A percentile compares a stretch with the other conserved stretches of the same genome.
Evolutionary conservation across 2,329 filamentous ascomycete species (phyloP).

Genomic region (Ustulina deusta): DNA sequence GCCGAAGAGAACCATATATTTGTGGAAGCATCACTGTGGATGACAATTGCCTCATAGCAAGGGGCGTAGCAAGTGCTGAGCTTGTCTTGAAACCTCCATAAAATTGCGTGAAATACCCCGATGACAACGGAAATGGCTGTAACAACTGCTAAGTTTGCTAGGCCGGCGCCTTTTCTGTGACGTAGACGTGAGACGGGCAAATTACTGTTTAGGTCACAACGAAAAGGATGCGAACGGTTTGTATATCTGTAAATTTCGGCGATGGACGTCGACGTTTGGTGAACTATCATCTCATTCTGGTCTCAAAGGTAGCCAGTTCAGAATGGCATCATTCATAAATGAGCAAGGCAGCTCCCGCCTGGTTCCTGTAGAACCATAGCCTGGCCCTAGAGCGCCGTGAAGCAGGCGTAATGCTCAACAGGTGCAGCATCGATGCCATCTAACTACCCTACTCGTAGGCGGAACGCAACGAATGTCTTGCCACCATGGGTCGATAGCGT

Average conservation of each 20-base stretch:
- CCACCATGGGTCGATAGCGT: background rate
- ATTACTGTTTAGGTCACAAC: background rate
- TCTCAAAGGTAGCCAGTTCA: background rate
- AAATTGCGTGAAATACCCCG: background rate
- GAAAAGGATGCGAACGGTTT: background rate
- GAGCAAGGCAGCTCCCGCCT: too few relatives aligned
- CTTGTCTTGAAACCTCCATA: background rate
- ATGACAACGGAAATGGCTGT: background rate
- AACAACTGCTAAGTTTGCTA: background rate
- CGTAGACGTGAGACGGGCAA: background rate
- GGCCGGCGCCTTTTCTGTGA: background rate
- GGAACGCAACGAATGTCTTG: slow-evolving; percentile 9
- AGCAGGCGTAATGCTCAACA: too few relatives aligned
- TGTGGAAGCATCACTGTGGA: background rate
- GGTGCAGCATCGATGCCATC: too few relatives aligned
- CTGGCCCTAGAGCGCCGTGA: too few relatives aligned
- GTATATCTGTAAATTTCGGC: background rate
- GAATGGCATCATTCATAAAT: slow-evolving; percentile 10
- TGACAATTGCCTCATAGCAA: too few relatives aligned
- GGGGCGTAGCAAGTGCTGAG: too few relatives aligned
- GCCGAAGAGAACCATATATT: background rate
- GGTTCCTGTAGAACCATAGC: too few relatives aligned
- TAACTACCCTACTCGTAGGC: too few relatives aligned
- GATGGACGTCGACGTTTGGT: background rate
- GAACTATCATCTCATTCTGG: background rate